Base-by-base conservation (phyloP, 192 early-diverging fungal genomes). In the Entomortierella parvispora region DNA sequence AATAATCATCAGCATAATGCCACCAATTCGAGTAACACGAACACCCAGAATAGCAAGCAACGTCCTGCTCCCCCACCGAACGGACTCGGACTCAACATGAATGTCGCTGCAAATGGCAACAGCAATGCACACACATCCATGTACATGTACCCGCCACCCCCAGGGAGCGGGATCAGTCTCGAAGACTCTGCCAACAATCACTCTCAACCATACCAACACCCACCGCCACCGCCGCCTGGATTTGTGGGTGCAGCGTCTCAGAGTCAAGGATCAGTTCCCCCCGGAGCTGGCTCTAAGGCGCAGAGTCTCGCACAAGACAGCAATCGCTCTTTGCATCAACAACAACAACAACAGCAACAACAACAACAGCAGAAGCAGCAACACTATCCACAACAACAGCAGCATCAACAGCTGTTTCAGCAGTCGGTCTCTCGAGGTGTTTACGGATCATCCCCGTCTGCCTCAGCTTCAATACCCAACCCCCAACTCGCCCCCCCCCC, bases 1-100 rank as follows among this genome's bases (percentile, higher is more conserved):
- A 40, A 40, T 9, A 12, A 40, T 40, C 7, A 9, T 9, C 5
- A 40, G 37, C 7, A 37, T 15, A 62, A 55, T 18, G 37, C 33
- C 33, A 56, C 8, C 34, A 61, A 61, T 17, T 29, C 12, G 25
- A 48, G 15, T 32, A 74, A 66, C 58, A 67, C 32, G 26, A 56
- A 55, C 42, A 31, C 34, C 46, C 48, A 22, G 25, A 48, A 28
- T 22, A 48, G 26, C 4, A 32, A 75, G 20, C 71, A 74, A 42
- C 44, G 72, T 33, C 72, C 72, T 4, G 72, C 72, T n/a, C 72
- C 72, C 8, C 71, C 71, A 2, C 65, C 72, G 22, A 76, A 63
- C 33, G 72, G 72, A 23, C 72, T 68, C 4, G 72, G 72, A 28
- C 53, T 70, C 18, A 68, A 52, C n/a, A 68, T n/a, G n/a, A n/a